phyloP scores from a whole-genome alignment of 441 rosid genomes.

The Metrosideros polymorpha region DNA sequence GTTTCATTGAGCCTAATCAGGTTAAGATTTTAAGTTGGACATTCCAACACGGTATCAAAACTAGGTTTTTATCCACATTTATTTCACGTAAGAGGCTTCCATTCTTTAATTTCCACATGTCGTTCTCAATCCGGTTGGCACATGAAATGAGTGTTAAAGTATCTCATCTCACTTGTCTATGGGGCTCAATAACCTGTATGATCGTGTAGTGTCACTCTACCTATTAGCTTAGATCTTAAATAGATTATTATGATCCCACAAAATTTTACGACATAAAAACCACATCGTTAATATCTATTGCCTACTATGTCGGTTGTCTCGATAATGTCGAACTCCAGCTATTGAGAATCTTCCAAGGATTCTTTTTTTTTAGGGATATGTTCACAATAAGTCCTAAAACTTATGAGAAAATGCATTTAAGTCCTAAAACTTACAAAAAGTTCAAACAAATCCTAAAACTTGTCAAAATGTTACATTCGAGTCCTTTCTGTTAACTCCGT shows the following conservation, averaged over 20 bases:
- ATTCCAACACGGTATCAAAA: background rate
- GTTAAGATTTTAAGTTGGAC: fast-evolving
- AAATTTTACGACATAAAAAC: background rate
- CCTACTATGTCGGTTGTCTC: background rate
- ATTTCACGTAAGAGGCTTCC: background rate
- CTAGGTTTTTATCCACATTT: background rate
- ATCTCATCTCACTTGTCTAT: background rate
- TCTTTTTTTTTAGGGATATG: too few relatives aligned
- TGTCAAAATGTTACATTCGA: too few relatives aligned
- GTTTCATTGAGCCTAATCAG: background rate
- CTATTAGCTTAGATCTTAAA: background rate
- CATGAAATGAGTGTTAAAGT: background rate
- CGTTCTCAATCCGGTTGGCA: fast-evolving
- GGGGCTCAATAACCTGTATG: background rate
- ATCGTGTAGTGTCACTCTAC: background rate
- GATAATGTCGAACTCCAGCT: background rate
- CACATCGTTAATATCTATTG: background rate
- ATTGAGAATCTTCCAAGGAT: background rate
- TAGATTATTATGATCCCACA: background rate
- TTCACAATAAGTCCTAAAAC: too few relatives aligned
- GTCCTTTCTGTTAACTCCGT: too few relatives aligned
- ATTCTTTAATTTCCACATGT: background rate
- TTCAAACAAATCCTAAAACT: too few relatives aligned
- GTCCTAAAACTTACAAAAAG: too few relatives aligned
- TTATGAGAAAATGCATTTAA: too few relatives aligned